Conservation (phyloP, 2,329 filamentous ascomycete species). For the Fusarium sp. region DNA sequence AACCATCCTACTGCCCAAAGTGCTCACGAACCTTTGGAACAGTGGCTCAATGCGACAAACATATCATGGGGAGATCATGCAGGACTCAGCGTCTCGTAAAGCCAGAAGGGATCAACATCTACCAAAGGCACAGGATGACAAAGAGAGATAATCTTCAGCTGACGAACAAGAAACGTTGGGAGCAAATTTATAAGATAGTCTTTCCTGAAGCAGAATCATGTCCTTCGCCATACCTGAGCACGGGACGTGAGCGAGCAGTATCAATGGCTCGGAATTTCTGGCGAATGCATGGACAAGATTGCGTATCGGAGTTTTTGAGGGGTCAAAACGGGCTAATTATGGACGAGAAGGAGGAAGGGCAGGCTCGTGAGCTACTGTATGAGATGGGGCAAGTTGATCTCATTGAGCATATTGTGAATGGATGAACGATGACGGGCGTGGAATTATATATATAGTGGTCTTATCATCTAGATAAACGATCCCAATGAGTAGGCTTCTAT, state of each 20-base stretch:
- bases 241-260: accelerated
- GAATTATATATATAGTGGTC: too few relatives aligned
- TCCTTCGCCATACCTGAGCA: not conserved
- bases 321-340: not conserved
- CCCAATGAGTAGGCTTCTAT: too few relatives aligned
- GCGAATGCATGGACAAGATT: not conserved
- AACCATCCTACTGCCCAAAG: not conserved
- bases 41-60: not conserved
- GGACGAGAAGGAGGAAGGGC: accelerated
- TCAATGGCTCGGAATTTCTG: not conserved
- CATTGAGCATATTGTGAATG: not conserved
- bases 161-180: not conserved
- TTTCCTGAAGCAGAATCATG: not conserved
- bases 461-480: too few relatives aligned
- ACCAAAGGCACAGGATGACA: not conserved
- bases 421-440: not conserved
- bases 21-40: not conserved
- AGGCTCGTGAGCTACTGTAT: not conserved
- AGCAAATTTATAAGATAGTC: accelerated
- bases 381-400: not conserved
- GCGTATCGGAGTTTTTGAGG: not conserved
- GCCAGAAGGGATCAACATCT: not conserved
- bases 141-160: not conserved
- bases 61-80: not conserved
- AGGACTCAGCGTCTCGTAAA: not conserved